Percentiles rank a stretch among this genome's conserved stretches.
phyloP scores from a whole-genome alignment of 140 eudicot species.

The Oenanthe javanica region DNA sequence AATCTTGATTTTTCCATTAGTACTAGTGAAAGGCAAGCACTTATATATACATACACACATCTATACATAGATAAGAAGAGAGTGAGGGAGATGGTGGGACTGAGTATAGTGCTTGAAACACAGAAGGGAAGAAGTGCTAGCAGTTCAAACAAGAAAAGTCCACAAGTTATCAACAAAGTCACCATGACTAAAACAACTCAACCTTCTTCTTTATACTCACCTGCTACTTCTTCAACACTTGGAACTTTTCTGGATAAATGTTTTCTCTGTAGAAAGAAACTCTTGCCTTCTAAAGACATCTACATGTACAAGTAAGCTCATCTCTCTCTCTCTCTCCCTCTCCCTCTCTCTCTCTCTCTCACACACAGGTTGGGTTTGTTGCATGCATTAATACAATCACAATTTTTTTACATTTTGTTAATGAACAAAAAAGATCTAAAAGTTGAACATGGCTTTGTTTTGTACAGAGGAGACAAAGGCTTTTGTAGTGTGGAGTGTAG shows the following conservation, averaged over 20 bases:
- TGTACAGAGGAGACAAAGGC: constrained; percentile 35
- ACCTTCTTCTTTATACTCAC: background rate
- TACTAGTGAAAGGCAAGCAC: background rate
- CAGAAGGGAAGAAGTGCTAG: background rate
- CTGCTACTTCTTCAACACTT: background rate
- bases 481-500: constrained; percentile 46
- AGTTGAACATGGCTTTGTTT: background rate
- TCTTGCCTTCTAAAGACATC: constrained; percentile 3
- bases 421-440: background rate
- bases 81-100: constrained; percentile 9
- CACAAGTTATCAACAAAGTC: constrained; percentile 5
- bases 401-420: background rate
- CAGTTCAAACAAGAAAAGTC: background rate
- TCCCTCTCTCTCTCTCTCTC: background rate
- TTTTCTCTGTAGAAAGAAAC: constrained; percentile 11
- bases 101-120: constrained; percentile 1
- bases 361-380: background rate
- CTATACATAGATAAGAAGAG: background rate
- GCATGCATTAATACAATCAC: background rate
- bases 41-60: background rate
- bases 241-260: background rate
- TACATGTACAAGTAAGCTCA: constrained; percentile 4
- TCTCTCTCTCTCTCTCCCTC: background rate
- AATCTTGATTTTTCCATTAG: background rate
- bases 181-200: constrained; percentile 4